Percentiles rank a stretch among this genome's conserved stretches.
Conservation (phyloP, 768 basidiomycete species). For the Collybia sp. region DNA sequence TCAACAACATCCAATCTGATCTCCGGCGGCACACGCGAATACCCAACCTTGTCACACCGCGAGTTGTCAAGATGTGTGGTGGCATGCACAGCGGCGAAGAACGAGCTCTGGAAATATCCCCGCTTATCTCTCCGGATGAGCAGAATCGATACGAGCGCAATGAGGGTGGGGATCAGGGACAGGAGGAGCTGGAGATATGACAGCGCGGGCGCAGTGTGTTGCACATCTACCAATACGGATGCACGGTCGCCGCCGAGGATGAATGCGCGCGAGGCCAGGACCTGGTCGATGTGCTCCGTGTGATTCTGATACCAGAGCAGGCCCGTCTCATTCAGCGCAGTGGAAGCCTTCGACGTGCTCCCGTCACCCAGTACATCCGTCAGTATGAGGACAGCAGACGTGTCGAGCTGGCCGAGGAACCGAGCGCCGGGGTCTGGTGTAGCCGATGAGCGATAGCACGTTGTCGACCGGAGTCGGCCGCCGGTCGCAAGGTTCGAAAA, state of each 20-base stretch:
- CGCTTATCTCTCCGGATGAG: constrained; percentile 3
- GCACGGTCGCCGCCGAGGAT: constrained; percentile 4
- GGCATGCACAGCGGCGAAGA: constrained; percentile 8
- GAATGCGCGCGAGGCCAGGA: constrained; percentile 7
- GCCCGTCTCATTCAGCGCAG: constrained; percentile 3
- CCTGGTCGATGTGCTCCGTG: constrained; percentile 3
- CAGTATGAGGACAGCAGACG: constrained; percentile 5
- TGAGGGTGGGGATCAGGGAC: constrained; percentile 1
- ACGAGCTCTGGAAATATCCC: constrained; percentile 7
- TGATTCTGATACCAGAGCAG: constrained; percentile 3
- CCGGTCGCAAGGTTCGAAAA: constrained; percentile 7
- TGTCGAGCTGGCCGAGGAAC: constrained; percentile 7
- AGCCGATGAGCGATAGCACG: constrained; percentile 1
- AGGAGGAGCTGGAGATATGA: constrained; percentile 9
- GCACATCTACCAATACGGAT: not conserved
- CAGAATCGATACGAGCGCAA: constrained; percentile 1
- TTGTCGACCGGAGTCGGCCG: constrained; percentile 5
- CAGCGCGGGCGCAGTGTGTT: constrained; percentile 4
- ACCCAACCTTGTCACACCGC: constrained; percentile 4
- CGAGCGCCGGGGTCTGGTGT: not conserved
- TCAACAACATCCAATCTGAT: constrained; percentile 2
- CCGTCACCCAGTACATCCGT: constrained; percentile 7
- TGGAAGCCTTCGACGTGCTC: constrained; percentile 1
- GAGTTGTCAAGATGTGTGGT: constrained; percentile 5
- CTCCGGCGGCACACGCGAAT: constrained; percentile 6